Conservation (phyloP, 1,284 basidiomycete genomes). For the Malassezia nana region DNA sequence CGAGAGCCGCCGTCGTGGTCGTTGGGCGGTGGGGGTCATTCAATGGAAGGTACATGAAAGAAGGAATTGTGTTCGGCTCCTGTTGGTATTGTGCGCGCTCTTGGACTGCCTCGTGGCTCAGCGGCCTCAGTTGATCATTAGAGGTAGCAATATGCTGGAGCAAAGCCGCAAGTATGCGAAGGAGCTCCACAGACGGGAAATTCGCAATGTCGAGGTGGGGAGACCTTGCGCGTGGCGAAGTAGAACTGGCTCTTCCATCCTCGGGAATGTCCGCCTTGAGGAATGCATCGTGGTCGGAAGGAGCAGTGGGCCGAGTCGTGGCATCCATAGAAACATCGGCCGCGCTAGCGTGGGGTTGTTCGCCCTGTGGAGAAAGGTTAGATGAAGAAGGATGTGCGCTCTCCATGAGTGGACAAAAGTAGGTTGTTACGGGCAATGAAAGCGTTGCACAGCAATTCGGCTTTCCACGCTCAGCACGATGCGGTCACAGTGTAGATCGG, state of each 20-base stretch:
- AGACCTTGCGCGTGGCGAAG: neutral
- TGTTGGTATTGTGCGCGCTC: neutral
- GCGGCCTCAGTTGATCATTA: constrained; percentile 59
- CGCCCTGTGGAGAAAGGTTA: neutral
- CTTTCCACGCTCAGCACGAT: neutral
- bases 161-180: constrained; percentile 76
- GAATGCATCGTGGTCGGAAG: neutral
- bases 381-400: neutral
- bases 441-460: too few relatives aligned
- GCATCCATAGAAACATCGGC: neutral
- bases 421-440: too few relatives aligned
- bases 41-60: constrained; percentile 24
- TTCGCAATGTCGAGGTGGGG: constrained; percentile 54
- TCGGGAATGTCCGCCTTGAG: neutral
- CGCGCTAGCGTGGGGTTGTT: neutral
- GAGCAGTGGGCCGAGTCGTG: neutral
- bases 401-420: neutral
- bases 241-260: neutral
- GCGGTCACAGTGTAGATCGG: neutral
- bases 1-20: constrained; percentile 65
- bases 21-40: constrained; percentile 26
- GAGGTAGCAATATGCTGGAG: constrained; percentile 82
- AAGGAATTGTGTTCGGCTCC: neutral
- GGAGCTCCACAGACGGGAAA: constrained; percentile 58
- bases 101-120: constrained; percentile 16